A percentile compares a stretch with the other conserved stretches of the same genome.
These are phyloP conservation scores for Microcera coccophila DNA, from an alignment of 2,329 filamentous ascomycete genomes.

Conservation along the genomic window DNA sequence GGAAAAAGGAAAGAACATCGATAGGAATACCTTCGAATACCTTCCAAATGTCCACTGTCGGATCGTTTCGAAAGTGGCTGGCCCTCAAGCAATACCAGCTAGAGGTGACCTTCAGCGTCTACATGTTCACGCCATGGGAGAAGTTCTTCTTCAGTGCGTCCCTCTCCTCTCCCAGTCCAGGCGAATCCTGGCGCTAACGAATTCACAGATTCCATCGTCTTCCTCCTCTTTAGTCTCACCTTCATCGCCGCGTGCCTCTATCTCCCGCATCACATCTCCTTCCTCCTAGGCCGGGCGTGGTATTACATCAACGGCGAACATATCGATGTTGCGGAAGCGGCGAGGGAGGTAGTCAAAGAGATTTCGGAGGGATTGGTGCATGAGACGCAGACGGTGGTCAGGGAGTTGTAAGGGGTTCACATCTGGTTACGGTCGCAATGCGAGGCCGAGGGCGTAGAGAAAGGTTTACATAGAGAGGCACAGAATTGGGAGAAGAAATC, in stretches of 20 bases:
- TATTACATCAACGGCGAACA: conserved; percentile 92
- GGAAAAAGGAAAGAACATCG: too few relatives aligned
- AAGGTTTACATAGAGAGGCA: too few relatives aligned
- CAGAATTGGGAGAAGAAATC: too few relatives aligned
- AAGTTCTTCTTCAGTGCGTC: conserved; percentile 93
- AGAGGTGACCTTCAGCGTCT: conserved; percentile 92
- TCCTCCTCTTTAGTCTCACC: conserved; percentile 83
- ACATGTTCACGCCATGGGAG: conserved; percentile 95
- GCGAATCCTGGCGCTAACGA: conserved; percentile 27
- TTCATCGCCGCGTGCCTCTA: conserved; percentile 85
- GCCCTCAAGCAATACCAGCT: conserved; percentile 97
- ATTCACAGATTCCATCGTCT: conserved; percentile 75
- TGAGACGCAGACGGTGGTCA: conserved; percentile 27
- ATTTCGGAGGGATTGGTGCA: conserved; percentile 30
- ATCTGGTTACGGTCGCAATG: too few relatives aligned
- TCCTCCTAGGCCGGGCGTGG: conserved; percentile 79
- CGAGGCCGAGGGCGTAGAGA: too few relatives aligned
- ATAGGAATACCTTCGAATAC: too few relatives aligned
- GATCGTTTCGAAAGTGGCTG: conserved; percentile 73
- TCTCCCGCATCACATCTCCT: conserved; percentile 83
- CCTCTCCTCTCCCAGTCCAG: background rate
- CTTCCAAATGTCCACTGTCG: conserved; percentile 41
- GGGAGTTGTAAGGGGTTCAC: conserved; percentile 34
- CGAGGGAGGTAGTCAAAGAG: conserved; percentile 31
- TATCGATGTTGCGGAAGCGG: conserved; percentile 42